Base-by-base conservation (phyloP, 345 rosid genomes). In the Trapa bicornis region DNA sequence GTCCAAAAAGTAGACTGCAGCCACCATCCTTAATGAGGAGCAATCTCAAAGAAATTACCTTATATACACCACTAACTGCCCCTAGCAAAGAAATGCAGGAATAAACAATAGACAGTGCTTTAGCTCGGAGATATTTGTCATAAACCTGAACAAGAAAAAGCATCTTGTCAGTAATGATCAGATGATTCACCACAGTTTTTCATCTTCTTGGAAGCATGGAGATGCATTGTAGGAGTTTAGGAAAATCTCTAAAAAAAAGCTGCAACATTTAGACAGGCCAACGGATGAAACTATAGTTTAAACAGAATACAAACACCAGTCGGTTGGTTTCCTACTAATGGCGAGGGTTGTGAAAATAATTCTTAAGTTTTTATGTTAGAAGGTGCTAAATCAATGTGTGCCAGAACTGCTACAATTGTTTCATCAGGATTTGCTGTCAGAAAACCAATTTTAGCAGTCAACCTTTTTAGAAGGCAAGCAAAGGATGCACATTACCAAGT, bases 61-160 rank as follows among this genome's bases (percentile, higher is more conserved):
- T 81, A 62, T 81, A 88, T 66, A 88, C 87, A 80, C 89, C 96
- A 78, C 89, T 86, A 91, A 93, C 84, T 61, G 78, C 74, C 70
- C 94, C 98, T 68, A 93, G 83, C 75, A 93, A 73, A 35, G 89
- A 85, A 67, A 79, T 75, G 76, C 96, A 89, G 53, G 92, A 81
- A 80, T 93, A 85, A 80, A 89, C 80, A 54, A 89, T 85, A 64
- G 96, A 82, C 71, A 89, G 84, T 75, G 98, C 92, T 78, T 89
- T 89, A 16, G 86, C 76, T 42, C 89, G 81, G 72, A 83, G 73
- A 80, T 86, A 82, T 63, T 80, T 89, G 77, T 81, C 84, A 78
- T 80, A 93, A 64, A 70, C 83, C 98, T 93, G 43, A 41, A 86
- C 81, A 78, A 63, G 70, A 72, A 63, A 67, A 50, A 48, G 0